These are phyloP conservation scores for Fusarium haematococcum DNA, from an alignment of 2,329 filamentous ascomycete genomes.

Conservation along the genomic window DNA sequence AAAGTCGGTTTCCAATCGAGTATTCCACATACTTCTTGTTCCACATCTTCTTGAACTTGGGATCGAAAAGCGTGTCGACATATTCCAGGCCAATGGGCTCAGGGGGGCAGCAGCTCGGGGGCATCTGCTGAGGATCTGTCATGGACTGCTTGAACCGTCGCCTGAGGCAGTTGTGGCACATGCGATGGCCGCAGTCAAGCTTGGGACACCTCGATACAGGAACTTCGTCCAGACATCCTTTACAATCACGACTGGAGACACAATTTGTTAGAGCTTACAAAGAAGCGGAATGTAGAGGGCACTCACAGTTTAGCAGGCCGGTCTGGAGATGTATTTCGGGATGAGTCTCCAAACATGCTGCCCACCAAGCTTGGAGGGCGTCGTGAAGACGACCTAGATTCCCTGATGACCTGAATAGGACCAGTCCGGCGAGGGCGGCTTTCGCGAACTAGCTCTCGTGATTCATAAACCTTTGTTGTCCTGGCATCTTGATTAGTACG, in stretches of 20 bases:
- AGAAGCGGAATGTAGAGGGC: background rate
- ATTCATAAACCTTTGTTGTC: slow-evolving; percentile 40
- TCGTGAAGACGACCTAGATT: slow-evolving; percentile 43
- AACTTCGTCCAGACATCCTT: slow-evolving; percentile 78
- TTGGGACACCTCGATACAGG: slow-evolving; percentile 73
- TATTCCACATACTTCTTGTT: slow-evolving; percentile 84
- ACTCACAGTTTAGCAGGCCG: slow-evolving; percentile 43
- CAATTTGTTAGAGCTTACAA: slow-evolving; percentile 22
- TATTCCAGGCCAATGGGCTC: slow-evolving; percentile 80
- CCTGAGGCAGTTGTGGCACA: slow-evolving; percentile 83
- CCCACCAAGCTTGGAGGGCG: slow-evolving; percentile 44
- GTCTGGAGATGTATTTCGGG: slow-evolving; percentile 45
- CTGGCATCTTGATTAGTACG: slow-evolving; percentile 24
- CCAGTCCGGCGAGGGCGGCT: slow-evolving; percentile 35
- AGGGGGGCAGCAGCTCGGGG: slow-evolving; percentile 81
- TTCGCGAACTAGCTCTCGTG: slow-evolving; percentile 39
- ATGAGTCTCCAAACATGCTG: slow-evolving; percentile 44
- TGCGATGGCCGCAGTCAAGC: slow-evolving; percentile 82
- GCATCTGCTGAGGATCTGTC: slow-evolving; percentile 84
- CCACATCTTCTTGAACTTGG: slow-evolving; percentile 81
- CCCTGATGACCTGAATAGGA: slow-evolving; percentile 29
- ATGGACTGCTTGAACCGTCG: slow-evolving; percentile 81
- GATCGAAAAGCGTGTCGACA: slow-evolving; percentile 80
- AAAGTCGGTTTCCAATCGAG: slow-evolving; percentile 78
- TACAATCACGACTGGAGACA: slow-evolving; percentile 72